Conservation (phyloP, 2,329 filamentous ascomycete species). For the Elsinoe batatas region DNA sequence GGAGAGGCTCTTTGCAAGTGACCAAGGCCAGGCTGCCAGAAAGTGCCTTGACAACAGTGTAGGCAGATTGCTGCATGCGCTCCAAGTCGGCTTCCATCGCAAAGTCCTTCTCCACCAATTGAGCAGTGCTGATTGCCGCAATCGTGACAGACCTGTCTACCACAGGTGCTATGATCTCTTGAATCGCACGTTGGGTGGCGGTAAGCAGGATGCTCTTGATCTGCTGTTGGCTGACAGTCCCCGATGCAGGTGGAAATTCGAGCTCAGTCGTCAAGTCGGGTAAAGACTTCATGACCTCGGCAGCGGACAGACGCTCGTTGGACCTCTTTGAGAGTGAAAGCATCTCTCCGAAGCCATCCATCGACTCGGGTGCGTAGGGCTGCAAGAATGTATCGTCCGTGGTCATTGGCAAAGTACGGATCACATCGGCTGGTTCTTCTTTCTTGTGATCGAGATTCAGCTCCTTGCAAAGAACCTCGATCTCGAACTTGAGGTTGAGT, state of each 20-base stretch:
- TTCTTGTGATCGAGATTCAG: slow-evolving; percentile 84
- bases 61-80: slow-evolving; percentile 72
- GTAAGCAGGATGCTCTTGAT: slow-evolving; percentile 66
- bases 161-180: slow-evolving; percentile 94
- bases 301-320: slow-evolving; percentile 64
- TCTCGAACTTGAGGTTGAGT: slow-evolving; percentile 95
- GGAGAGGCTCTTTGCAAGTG: slow-evolving; percentile 94
- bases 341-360: slow-evolving; percentile 73
- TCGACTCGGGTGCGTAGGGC: slow-evolving; percentile 36
- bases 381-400: slow-evolving; percentile 26
- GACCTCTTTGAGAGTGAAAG: slow-evolving; percentile 56
- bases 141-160: slow-evolving; percentile 97
- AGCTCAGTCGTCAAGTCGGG: slow-evolving; percentile 75
- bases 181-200: slow-evolving; percentile 79
- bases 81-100: slow-evolving; percentile 85
- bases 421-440: slow-evolving; percentile 78
- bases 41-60: slow-evolving; percentile 90
- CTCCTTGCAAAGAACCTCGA: slow-evolving; percentile 92
- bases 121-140: slow-evolving; percentile 88
- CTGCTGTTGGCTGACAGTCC: slow-evolving; percentile 60
- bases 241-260: slow-evolving; percentile 66
- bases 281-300: slow-evolving; percentile 66
- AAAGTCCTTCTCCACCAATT: slow-evolving; percentile 95
- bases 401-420: slow-evolving; percentile 56
- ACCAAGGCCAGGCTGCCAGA: slow-evolving; percentile 89